phyloP scores from a whole-genome alignment of 2,329 filamentous ascomycete genomes.

The Scytalidium sp. region DNA sequence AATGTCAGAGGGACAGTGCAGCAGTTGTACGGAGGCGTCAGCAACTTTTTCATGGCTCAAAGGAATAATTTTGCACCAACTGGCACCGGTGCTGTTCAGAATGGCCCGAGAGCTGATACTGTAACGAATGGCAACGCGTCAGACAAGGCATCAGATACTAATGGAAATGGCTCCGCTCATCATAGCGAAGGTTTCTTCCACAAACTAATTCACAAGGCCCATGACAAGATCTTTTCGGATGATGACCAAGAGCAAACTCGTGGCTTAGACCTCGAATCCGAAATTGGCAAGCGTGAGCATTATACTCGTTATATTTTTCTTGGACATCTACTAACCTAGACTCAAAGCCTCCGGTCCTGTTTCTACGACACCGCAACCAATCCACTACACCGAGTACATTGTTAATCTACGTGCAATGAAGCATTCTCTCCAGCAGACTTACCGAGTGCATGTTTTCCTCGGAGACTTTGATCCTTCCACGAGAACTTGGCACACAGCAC shows the following conservation, averaged over 20 bases:
- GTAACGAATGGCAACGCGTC: too few species aligned
- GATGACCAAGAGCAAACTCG: slow-evolving; percentile 2
- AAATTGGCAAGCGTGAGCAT: slow-evolving; percentile 18
- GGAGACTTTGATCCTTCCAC: slow-evolving; percentile 27
- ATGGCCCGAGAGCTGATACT: too few species aligned
- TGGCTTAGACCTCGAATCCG: slow-evolving; percentile 17
- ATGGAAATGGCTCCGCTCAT: too few species aligned
- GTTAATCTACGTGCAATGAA: slow-evolving; percentile 32
- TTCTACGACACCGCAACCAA: slow-evolving; percentile 3
- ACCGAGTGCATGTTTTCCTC: slow-evolving; percentile 33
- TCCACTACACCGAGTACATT: slow-evolving; percentile 30
- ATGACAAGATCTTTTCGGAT: slow-evolving; percentile 2
- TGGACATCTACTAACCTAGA: background rate
- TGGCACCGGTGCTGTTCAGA: too few species aligned
- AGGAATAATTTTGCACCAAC: too few species aligned
- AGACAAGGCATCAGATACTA: too few species aligned
- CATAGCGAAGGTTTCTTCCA: too few species aligned
- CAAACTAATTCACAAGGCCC: slow-evolving; percentile 4
- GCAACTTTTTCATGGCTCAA: slow-evolving; percentile 9
- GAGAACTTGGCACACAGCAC: slow-evolving; percentile 30
- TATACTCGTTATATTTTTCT: too few species aligned
- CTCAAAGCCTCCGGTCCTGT: slow-evolving; percentile 1
- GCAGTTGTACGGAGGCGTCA: slow-evolving; percentile 15
- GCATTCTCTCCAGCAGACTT: slow-evolving; percentile 30
- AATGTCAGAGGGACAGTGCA: slow-evolving; percentile 13